Percentiles rank a stretch among this genome's conserved stretches.
phyloP scores from a whole-genome alignment of 2,329 filamentous ascomycete genomes.

The Fonsecaea monophora region DNA sequence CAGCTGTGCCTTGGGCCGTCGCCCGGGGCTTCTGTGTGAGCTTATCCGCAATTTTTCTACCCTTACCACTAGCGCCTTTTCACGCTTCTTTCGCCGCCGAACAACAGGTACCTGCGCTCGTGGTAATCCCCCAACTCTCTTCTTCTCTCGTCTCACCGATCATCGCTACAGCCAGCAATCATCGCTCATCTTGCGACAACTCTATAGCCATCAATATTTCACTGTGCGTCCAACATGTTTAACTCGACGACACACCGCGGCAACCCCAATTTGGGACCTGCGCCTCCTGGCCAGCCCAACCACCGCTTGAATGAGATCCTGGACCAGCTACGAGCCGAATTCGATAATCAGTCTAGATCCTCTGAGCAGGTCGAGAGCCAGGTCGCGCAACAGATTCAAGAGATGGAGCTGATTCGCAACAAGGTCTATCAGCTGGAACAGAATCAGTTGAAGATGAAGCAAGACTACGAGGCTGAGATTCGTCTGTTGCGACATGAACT shows the following conservation, averaged over 20 bases:
- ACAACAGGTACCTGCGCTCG: slow-evolving; percentile 31
- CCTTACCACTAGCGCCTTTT: slow-evolving; percentile 39
- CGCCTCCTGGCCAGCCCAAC: slow-evolving; percentile 58
- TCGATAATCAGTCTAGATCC: slow-evolving; percentile 81
- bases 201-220: not conserved
- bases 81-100: slow-evolving; percentile 13
- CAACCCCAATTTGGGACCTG: slow-evolving; percentile 51
- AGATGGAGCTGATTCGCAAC: slow-evolving; percentile 91
- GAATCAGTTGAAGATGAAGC: slow-evolving; percentile 83
- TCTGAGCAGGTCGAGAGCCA: slow-evolving; percentile 91
- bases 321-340: slow-evolving; percentile 88
- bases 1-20: slow-evolving; percentile 2
- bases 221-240: slow-evolving; percentile 36
- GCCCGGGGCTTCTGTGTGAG: slow-evolving; percentile 13
- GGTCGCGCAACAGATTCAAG: slow-evolving; percentile 91
- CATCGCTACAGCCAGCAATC: not conserved
- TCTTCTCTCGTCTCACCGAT: slow-evolving; percentile 7
- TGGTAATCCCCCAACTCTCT: slow-evolving; percentile 21
- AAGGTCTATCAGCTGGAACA: slow-evolving; percentile 95
- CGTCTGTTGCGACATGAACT: slow-evolving; percentile 85
- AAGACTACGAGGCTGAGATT: slow-evolving; percentile 95
- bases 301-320: slow-evolving; percentile 87
- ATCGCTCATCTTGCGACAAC: slow-evolving; percentile 4
- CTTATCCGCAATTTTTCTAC: slow-evolving; percentile 36
- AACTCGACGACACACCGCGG: slow-evolving; percentile 41